Evolutionary conservation across 768 basidiomycete species (phyloP).

Genomic region (Auriscalpium vulgare): DNA sequence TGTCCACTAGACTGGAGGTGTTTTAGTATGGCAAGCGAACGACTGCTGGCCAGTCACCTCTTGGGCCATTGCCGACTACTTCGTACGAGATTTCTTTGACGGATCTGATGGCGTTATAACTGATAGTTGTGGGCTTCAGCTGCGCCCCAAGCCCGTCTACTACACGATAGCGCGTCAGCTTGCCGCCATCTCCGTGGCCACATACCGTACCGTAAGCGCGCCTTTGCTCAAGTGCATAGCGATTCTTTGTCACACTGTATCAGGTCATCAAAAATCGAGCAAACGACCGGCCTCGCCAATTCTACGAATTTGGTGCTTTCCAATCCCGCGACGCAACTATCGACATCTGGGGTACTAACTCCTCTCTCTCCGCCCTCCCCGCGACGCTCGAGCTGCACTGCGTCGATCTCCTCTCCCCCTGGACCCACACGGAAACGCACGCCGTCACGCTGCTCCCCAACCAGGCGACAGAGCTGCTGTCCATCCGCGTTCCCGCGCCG

Average conservation of each 20-base stretch:
- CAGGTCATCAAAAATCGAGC: constrained; percentile 25
- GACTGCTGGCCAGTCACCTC: constrained; percentile 36
- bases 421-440: constrained; percentile 16
- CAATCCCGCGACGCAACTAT: constrained; percentile 19
- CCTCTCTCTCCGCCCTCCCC: constrained; percentile 18
- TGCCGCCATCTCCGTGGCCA: constrained; percentile 30
- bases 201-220: constrained; percentile 27
- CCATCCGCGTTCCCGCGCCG: constrained; percentile 22
- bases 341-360: constrained; percentile 35
- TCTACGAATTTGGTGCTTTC: constrained; percentile 26
- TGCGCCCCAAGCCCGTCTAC: constrained; percentile 24
- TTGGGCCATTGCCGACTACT: constrained; percentile 29
- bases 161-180: constrained; percentile 39
- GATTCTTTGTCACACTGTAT: no score
- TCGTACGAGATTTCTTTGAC: constrained; percentile 14
- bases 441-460: constrained; percentile 28
- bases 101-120: constrained; percentile 6
- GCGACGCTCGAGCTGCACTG: constrained; percentile 26
- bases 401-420: constrained; percentile 26
- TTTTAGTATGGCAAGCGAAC: constrained; percentile 38
- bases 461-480: constrained; percentile 31
- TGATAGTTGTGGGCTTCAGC: background rate
- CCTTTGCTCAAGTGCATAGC: constrained; percentile 2
- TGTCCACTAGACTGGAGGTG: constrained; percentile 18
- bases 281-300: constrained; percentile 29